Evolutionary conservation across 768 basidiomycete species (phyloP), one percentile per base, ranked within the genome.

Genomic region (Podaxis sp.): DNA sequence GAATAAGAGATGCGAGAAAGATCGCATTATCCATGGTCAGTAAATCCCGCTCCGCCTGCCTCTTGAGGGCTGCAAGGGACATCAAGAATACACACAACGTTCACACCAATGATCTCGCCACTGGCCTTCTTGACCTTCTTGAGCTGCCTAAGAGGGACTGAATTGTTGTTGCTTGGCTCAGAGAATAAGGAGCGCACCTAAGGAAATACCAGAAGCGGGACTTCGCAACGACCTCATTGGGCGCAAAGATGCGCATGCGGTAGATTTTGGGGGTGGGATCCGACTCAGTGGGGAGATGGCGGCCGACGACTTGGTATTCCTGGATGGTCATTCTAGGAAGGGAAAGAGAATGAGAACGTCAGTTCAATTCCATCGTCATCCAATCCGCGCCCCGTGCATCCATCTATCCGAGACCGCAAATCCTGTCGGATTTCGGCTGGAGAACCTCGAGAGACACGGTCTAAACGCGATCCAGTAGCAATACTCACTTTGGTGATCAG

Each of bases 121-220:
- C 86, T 93, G 79, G 96, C 96, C 82, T 96, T 97, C 86, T 99
- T 99, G 81, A 96, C 96, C 85, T 99, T 99, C 79, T 97, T 95
- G 70, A 99, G 79, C 80, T 98, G 91, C 77, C 96, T 92, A 37
- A 58, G 49, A 60, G 49, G 50, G 51, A 33, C 56, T 56, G 20
- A 60, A 54, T 28, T 17, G 38, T 17, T 2, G 17, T 46, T 20
- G 10, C 10, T 17, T 15, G 15, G 5, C 7, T 38, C 20, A 33
- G 1, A 24, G 20, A 12, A 36, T 38, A n/a, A 20, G 60, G 11
- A 6, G 65, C 87, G 70, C 66, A 91, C 91, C 90, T 88, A 64
- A 99, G 83, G 88, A 96, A 99, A 82, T 98, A 98, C 96, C 97
- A 99, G 90, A 97, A 99, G 64, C 96, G 89, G 56, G 94, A 96